Evolutionary conservation across 2,329 filamentous ascomycete genomes (phyloP).

Genomic region (Periconia sp.): DNA sequence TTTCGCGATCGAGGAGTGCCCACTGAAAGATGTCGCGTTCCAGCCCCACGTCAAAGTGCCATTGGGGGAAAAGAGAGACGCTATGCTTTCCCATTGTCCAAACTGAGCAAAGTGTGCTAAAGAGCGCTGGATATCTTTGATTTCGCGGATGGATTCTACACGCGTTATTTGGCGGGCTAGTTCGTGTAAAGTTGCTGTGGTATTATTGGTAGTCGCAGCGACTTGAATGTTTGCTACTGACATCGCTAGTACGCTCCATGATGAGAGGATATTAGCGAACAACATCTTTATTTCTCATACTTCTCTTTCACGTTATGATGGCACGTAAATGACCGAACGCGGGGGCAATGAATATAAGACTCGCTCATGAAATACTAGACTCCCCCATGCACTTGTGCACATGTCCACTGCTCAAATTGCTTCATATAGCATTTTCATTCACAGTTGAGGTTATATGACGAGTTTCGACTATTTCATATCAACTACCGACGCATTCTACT

Average conservation of each 20-base stretch:
- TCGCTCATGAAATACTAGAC: no score
- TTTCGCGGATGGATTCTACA: conserved; percentile 26
- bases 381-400: no score
- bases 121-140: conserved; percentile 24
- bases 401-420: no score
- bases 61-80: conserved; percentile 17
- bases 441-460: no score
- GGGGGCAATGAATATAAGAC: no score
- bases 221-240: not conserved
- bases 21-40: not conserved
- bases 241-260: not conserved
- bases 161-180: conserved; percentile 18
- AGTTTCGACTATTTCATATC: no score
- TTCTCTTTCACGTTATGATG: no score
- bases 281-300: no score
- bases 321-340: no score
- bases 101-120: conserved; percentile 23
- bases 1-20: conserved; percentile 10
- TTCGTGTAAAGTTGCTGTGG: conserved; percentile 3
- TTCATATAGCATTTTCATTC: no score
- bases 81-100: conserved; percentile 14
- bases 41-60: conserved; percentile 21
- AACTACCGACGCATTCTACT: no score
- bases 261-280: no score
- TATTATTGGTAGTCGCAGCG: not conserved